Evolutionary conservation across 768 basidiomycete genomes (phyloP).

Genomic region (Pholiota molesta): DNA sequence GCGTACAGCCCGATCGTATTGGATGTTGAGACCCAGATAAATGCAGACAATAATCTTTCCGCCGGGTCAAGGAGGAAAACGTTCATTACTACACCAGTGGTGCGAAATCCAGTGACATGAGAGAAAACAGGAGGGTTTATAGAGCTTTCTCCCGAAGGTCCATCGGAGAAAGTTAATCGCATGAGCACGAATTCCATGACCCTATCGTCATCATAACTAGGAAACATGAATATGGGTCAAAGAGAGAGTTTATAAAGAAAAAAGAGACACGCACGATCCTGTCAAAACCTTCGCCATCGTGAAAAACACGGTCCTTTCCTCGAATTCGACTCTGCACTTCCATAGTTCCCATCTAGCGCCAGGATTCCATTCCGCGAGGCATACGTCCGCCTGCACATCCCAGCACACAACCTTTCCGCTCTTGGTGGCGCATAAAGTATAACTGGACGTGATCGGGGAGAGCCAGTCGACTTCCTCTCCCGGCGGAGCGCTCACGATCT

Average conservation of each 20-base stretch:
- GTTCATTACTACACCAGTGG: constrained; percentile 74
- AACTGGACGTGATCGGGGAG: constrained; percentile 74
- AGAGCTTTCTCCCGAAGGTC: constrained; percentile 41
- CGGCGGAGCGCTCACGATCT: constrained; percentile 66
- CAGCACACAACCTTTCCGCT: constrained; percentile 77
- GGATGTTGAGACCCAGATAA: constrained; percentile 63
- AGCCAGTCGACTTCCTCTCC: constrained; percentile 76
- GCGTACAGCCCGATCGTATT: constrained; percentile 65
- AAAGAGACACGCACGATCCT: constrained; percentile 46
- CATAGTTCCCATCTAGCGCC: constrained; percentile 68
- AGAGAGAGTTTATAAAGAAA: not conserved
- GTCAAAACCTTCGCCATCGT: constrained; percentile 70
- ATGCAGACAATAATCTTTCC: constrained; percentile 62
- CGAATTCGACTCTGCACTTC: constrained; percentile 81
- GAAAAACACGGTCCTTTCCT: constrained; percentile 70
- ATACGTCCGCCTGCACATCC: constrained; percentile 65
- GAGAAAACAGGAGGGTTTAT: constrained; percentile 51
- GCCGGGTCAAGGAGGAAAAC: constrained; percentile 74
- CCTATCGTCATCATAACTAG: constrained; percentile 60
- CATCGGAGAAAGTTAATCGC: constrained; percentile 62
- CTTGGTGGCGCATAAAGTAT: constrained; percentile 78
- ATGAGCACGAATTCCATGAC: constrained; percentile 76
- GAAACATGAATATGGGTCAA: constrained; percentile 3
- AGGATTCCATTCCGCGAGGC: constrained; percentile 73
- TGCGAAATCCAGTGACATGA: constrained; percentile 64